These are phyloP conservation scores for Candida corydali DNA, from an alignment of 805 yeast species.

Conservation along the genomic window DNA sequence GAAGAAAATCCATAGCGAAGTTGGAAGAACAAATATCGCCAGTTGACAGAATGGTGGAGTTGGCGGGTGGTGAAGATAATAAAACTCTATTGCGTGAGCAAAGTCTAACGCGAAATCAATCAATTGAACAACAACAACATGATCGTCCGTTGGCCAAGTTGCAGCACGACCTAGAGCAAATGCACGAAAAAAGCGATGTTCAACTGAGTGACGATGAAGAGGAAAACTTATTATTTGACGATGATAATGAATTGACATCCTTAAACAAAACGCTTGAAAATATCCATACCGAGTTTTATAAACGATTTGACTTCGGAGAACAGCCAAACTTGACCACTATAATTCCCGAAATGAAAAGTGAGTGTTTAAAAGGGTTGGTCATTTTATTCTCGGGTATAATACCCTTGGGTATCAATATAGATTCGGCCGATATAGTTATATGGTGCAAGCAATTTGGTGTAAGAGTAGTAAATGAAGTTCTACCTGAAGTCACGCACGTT, in stretches of 20 bases:
- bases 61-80: slow-evolving; percentile 46
- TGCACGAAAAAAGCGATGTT: slow-evolving; percentile 16
- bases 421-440: slow-evolving; percentile 78
- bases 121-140: slow-evolving; percentile 73
- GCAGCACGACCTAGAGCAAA: slow-evolving; percentile 63
- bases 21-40: slow-evolving; percentile 47
- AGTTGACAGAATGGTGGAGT: slow-evolving; percentile 45
- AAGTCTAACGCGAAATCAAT: slow-evolving; percentile 60
- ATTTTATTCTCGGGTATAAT: slow-evolving; percentile 86
- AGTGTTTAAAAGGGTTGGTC: slow-evolving; percentile 63
- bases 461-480: slow-evolving; percentile 65
- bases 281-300: slow-evolving; percentile 68
- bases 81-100: slow-evolving; percentile 49
- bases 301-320: slow-evolving; percentile 23
- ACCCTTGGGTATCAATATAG: slow-evolving; percentile 72
- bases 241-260: slow-evolving; percentile 69
- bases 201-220: slow-evolving; percentile 29
- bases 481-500: slow-evolving; percentile 78
- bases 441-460: slow-evolving; percentile 96
- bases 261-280: slow-evolving; percentile 57
- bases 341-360: slow-evolving; percentile 67
- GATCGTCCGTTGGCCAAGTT: slow-evolving; percentile 82
- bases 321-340: slow-evolving; percentile 63
- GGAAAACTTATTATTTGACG: slow-evolving; percentile 63
- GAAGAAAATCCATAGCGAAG: slow-evolving; percentile 52